Evolutionary conservation across 257 asterid species (phyloP).

Genomic region (Salvia splendens): DNA sequence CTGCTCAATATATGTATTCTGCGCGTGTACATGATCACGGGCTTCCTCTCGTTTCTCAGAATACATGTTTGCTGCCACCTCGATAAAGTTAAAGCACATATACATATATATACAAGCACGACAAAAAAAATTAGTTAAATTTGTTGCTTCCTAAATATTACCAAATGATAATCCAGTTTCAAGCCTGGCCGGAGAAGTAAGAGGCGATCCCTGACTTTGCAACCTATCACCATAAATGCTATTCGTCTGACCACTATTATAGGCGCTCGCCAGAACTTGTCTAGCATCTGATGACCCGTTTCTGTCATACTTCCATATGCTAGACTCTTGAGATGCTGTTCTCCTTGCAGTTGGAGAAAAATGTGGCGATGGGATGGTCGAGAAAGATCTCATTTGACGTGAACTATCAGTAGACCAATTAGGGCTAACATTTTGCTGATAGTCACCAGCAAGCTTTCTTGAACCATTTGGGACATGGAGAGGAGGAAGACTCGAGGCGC

Average conservation of each 20-base stretch:
- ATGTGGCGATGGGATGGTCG: constrained; percentile 52
- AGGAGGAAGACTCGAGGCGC: constrained; percentile 66
- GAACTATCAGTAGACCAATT: constrained; percentile 48
- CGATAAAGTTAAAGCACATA: constrained; percentile 54
- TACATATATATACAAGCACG: constrained; percentile 36
- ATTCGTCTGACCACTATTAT: constrained; percentile 22
- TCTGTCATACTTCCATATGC: constrained; percentile 72
- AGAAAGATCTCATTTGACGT: constrained; percentile 47
- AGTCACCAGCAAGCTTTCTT: constrained; percentile 47
- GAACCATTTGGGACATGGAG: constrained; percentile 50
- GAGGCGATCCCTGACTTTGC: constrained; percentile 55
- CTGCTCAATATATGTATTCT: constrained; percentile 83
- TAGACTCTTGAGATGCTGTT: constrained; percentile 36
- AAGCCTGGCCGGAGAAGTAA: constrained; percentile 66
- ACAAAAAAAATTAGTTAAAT: constrained; percentile 29
- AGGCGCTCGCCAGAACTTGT: constrained; percentile 39
- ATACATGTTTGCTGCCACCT: constrained; percentile 72
- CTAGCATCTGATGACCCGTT: constrained; percentile 54
- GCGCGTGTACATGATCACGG: constrained; percentile 76
- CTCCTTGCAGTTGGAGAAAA: no score
- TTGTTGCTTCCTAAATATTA: constrained; percentile 43
- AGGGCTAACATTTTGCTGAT: constrained; percentile 50
- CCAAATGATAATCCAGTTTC: constrained; percentile 81
- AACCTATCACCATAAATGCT: constrained; percentile 55
- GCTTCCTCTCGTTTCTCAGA: constrained; percentile 78